Evolutionary conservation across 2,329 filamentous ascomycete genomes (phyloP).

Genomic region (Septoria linicola): DNA sequence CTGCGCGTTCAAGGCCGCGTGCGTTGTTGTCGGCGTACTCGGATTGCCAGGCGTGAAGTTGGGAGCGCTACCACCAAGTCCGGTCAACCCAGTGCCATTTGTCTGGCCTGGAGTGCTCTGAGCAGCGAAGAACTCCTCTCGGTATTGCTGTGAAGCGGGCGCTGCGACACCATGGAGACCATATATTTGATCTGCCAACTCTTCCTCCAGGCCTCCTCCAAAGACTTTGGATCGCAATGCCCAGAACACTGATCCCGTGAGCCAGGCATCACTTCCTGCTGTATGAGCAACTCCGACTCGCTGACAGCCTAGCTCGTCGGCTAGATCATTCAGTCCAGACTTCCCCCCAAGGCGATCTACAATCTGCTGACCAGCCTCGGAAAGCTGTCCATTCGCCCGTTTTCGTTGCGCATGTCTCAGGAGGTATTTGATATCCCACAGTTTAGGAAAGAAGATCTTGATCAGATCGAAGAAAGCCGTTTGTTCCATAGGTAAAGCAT

Average conservation of each 20-base stretch:
- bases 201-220: conserved; percentile 73
- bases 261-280: conserved; percentile 86
- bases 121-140: conserved; percentile 46
- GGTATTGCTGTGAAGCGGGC: conserved; percentile 55
- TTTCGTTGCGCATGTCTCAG: conserved; percentile 76
- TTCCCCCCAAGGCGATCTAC: conserved; percentile 85
- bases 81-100: conserved; percentile 25
- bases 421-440: conserved; percentile 96
- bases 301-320: conserved; percentile 87
- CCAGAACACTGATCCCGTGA: conserved; percentile 95
- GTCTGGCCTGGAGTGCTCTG: conserved; percentile 39
- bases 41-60: conserved; percentile 27
- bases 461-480: conserved; percentile 84
- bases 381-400: conserved; percentile 8
- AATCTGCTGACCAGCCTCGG: conserved; percentile 49
- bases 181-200: conserved; percentile 88
- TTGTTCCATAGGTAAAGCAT: conserved; percentile 82
- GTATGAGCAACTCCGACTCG: conserved; percentile 85
- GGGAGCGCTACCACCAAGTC: conserved; percentile 17
- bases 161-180: conserved; percentile 67
- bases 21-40: conserved; percentile 25
- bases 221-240: conserved; percentile 87
- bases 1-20: conserved; percentile 23
- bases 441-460: conserved; percentile 86
- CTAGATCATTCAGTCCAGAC: conserved; percentile 87